Base-by-base conservation (phyloP, 768 basidiomycete genomes). In the Leucosporidium scottii region DNA sequence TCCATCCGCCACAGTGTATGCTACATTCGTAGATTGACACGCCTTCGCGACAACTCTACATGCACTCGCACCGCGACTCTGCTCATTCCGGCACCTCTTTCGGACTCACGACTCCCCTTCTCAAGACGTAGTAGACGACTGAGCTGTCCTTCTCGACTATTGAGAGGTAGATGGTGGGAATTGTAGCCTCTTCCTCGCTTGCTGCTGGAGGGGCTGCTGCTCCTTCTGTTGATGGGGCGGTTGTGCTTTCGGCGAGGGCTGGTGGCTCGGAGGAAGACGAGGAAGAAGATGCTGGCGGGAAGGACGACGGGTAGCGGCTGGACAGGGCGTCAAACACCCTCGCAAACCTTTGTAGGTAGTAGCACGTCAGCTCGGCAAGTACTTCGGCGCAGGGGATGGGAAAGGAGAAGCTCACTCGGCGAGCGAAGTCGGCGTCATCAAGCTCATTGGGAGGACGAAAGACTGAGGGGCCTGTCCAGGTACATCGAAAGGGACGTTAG, bases 91-190 rank as follows among this genome's bases (percentile, higher is more conserved):
- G 72, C 15, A 70, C 72, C 36, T 73, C 72, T 60, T 67, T 65
- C 34, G 72, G 72, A 30, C 63, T 65, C 27, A 69, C 66, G 63
- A 73, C 67, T 15, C 72, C 72, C 17, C 65, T n/a, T 20, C 49
- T 39, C 25, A 73, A 53, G n/a, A 70, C 68, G 64, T 73, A 73
- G 61, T 73, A 73, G 1, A 73, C 72, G 36, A 69, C 64, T 34
- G 66, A 67, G n/a, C 44, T 28, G 64, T 73, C 72, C 64, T 67
- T 69, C 61, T 73, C 72, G 34, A 67, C 61, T 25, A 73, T 69
- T 31, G 68, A 59, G 55, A 72, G 64, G 61, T 72, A 72, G 25
- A 72, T 34, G 4, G 62, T 65, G 27, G 55, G 47, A 34, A 34
- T n/a, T n/a, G n/a, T n/a, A 21, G 39, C 48, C 6, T 39, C n/a